Evolutionary conservation across 2,329 filamentous ascomycete species (phyloP).

Genomic region (Zymoseptoria ardabiliae): DNA sequence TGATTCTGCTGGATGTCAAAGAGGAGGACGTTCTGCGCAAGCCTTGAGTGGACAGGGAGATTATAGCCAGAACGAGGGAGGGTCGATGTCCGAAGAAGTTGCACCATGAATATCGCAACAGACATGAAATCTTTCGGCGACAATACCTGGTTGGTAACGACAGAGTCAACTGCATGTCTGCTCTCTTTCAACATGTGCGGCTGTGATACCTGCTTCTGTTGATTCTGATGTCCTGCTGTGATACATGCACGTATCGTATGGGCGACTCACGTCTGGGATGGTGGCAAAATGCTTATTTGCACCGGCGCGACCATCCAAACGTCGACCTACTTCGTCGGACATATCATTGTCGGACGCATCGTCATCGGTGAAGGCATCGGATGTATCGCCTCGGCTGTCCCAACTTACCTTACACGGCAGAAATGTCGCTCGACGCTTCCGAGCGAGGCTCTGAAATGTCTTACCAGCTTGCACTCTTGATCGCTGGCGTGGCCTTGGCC

Average conservation of each 20-base stretch:
- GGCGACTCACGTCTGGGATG: no score
- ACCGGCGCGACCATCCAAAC: conserved; percentile 41
- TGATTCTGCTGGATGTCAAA: conserved; percentile 51
- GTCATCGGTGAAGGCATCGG: conserved; percentile 42
- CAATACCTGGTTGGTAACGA: no score
- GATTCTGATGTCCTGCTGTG: no score
- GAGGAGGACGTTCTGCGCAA: conserved; percentile 34
- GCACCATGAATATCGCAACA: no score
- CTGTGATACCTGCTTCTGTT: no score
- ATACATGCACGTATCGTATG: no score
- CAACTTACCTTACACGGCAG: conserved; percentile 16
- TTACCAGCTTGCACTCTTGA: conserved; percentile 26
- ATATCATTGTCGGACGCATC: conserved; percentile 43
- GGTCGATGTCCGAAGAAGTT: no score
- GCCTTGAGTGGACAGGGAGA: not conserved
- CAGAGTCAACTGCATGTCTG: no score
- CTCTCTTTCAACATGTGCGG: no score
- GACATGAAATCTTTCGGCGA: no score
- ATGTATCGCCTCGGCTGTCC: conserved; percentile 30
- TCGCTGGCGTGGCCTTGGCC: conserved; percentile 33
- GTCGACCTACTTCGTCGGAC: conserved; percentile 38
- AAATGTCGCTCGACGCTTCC: conserved; percentile 23
- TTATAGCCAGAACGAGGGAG: not conserved
- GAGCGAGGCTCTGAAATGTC: conserved; percentile 27
- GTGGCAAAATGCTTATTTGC: no score